phyloP scores from a whole-genome alignment of 331 rosid genomes.

The Malus hybrid region DNA sequence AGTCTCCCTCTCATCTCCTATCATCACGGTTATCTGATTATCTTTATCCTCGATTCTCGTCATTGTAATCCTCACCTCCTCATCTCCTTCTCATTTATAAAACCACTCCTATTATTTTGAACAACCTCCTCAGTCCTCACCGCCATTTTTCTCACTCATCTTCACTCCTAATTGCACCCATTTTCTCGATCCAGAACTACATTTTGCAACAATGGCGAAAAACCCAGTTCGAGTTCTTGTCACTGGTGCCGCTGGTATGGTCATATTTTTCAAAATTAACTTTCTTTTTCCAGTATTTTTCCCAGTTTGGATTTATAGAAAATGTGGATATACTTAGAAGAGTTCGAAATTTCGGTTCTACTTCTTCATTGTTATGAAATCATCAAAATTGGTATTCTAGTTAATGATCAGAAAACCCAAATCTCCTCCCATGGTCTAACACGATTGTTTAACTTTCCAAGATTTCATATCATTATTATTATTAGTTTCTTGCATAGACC shows the following conservation, averaged over 20 bases:
- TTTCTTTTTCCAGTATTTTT: neutral
- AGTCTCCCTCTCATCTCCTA: neutral
- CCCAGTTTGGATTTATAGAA: neutral
- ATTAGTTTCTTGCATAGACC: neutral
- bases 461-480: neutral
- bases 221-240: constrained; percentile 41
- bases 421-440: neutral
- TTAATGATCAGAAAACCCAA: neutral
- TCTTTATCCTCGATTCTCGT: constrained; percentile 5
- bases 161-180: neutral
- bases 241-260: constrained; percentile 57
- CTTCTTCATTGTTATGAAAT: neutral
- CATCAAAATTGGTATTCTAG: neutral
- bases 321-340: neutral
- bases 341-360: neutral
- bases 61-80: neutral
- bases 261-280: neutral
- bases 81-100: neutral
- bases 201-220: constrained; percentile 26
- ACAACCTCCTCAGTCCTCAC: neutral
- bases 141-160: neutral
- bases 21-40: neutral
- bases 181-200: neutral
- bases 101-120: neutral
- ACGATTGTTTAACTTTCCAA: neutral